These are phyloP conservation scores for Chytriomyces sp. DNA, from an alignment of 192 early-diverging fungal genomes.

Conservation along the genomic window DNA sequence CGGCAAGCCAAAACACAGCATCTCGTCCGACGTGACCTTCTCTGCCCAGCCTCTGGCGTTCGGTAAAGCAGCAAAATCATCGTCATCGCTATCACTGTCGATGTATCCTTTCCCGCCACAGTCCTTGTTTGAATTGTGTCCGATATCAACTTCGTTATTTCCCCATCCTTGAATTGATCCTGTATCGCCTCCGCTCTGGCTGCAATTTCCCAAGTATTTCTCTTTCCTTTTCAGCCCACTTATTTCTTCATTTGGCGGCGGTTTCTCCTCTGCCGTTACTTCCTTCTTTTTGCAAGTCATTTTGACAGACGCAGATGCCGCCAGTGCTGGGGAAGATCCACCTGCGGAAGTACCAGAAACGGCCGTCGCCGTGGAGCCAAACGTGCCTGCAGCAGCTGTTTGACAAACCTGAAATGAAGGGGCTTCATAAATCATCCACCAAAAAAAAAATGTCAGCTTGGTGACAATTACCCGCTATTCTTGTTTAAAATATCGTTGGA, in stretches of 20 bases:
- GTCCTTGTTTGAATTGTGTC: no score
- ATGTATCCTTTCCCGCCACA: no score
- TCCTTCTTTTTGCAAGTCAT: background rate
- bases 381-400: background rate
- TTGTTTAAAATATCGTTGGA: no score
- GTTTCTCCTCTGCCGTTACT: background rate
- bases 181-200: background rate
- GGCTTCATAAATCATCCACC: no score
- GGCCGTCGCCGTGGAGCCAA: background rate
- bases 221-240: background rate
- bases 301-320: background rate
- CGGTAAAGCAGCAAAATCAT: no score
- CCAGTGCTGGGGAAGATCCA: background rate
- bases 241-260: background rate
- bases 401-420: no score
- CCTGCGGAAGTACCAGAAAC: background rate
- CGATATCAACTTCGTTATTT: background rate
- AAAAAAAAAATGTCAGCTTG: no score
- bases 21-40: background rate
- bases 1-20: no score
- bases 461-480: no score
- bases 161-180: background rate
- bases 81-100: no score
- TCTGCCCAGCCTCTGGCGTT: background rate
- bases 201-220: background rate